A percentile compares a stretch with the other conserved stretches of the same genome.
Evolutionary conservation across 495 filamentous ascomycete species (phyloP).

Genomic region (Penicillium subrubescens): DNA sequence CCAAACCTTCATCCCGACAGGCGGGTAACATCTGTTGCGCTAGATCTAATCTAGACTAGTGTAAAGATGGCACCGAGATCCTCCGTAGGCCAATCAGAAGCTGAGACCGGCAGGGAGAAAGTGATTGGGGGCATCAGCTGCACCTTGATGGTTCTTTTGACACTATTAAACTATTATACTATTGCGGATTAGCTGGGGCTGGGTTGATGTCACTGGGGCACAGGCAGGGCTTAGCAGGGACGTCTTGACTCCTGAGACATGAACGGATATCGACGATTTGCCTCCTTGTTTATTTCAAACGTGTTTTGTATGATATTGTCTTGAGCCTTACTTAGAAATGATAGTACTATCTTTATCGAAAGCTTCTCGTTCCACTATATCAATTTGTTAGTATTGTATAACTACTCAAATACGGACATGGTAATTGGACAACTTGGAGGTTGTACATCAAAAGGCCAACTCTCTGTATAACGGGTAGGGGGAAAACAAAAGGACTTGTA

Average conservation of each 20-base stretch:
- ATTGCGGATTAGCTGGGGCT: neutral
- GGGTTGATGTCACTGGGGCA: neutral
- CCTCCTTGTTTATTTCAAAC: neutral
- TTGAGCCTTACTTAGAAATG: neutral
- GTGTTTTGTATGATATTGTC: neutral
- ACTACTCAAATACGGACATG: neutral
- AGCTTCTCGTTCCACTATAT: too few species aligned
- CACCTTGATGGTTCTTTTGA: neutral
- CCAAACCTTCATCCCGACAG: neutral
- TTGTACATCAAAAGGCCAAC: neutral
- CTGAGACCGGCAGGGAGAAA: neutral
- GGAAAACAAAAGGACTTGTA: neutral
- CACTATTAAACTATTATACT: constrained; percentile 1
- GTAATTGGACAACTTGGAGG: neutral
- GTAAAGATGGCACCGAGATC: constrained; percentile 35
- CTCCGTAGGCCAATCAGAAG: constrained; percentile 36
- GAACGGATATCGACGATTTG: neutral
- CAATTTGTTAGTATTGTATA: neutral
- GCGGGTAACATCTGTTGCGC: constrained; percentile 12
- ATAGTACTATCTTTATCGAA: neutral
- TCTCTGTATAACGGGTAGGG: neutral
- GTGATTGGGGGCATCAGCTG: neutral
- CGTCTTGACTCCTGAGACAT: neutral
- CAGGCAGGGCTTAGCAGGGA: neutral
- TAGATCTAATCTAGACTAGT: constrained; percentile 3